Evolutionary conservation across 192 early-diverging fungal genomes (phyloP).

Genomic region (Phycomyces blakesleeanus): DNA sequence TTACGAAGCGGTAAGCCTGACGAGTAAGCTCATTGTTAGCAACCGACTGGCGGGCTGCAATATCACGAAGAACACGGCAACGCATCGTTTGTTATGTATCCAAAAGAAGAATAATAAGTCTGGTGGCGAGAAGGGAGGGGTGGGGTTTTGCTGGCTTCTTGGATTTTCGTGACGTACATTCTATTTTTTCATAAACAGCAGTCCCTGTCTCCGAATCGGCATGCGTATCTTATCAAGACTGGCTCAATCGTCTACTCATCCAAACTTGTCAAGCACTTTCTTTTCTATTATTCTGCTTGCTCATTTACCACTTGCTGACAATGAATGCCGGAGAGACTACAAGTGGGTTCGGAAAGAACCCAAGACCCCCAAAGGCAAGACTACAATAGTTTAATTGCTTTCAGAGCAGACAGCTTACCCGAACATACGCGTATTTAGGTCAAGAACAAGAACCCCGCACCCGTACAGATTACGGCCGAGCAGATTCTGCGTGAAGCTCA

Average conservation of each 20-base stretch:
- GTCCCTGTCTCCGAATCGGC: background rate
- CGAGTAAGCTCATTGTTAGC: slow-evolving; percentile 66
- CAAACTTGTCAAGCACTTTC: too few species aligned
- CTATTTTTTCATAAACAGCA: slow-evolving; percentile 3
- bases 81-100: slow-evolving; percentile 30
- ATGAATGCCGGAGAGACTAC: slow-evolving; percentile 20
- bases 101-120: background rate
- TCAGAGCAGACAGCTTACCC: background rate
- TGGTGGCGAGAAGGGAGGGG: background rate
- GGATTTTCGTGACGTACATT: background rate
- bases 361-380: slow-evolving; percentile 33
- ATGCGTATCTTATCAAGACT: background rate
- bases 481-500: slow-evolving; percentile 95
- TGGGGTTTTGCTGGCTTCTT: background rate
- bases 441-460: slow-evolving; percentile 98
- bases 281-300: background rate
- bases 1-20: slow-evolving; percentile 71
- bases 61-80: slow-evolving; percentile 61
- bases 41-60: slow-evolving; percentile 63
- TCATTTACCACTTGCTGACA: background rate
- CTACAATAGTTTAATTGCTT: background rate
- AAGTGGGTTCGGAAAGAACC: slow-evolving; percentile 31
- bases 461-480: slow-evolving; percentile 97
- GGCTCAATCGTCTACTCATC: background rate
- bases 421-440: slow-evolving; percentile 49